Evolutionary conservation across 2,329 filamentous ascomycete genomes (phyloP).

Genomic region (Aspergillus sp.): DNA sequence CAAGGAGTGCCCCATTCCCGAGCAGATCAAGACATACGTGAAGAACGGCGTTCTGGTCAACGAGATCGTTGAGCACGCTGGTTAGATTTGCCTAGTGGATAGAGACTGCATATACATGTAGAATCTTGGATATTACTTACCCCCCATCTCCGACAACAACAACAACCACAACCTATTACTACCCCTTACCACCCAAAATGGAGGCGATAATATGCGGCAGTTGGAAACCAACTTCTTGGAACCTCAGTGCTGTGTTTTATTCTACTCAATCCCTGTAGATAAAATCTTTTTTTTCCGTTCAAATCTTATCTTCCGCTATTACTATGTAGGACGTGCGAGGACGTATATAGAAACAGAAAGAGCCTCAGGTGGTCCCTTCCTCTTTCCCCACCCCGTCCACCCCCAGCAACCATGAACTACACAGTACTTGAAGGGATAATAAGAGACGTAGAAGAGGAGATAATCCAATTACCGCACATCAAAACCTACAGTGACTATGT

Average conservation of each 20-base stretch:
- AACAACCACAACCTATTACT: neutral
- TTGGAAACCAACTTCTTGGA: neutral
- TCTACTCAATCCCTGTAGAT: neutral
- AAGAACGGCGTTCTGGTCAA: constrained; percentile 77
- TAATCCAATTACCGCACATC: too few relatives aligned
- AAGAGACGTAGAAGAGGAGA: too few relatives aligned
- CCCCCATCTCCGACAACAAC: too few relatives aligned
- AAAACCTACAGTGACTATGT: too few relatives aligned
- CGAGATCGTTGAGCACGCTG: constrained; percentile 94
- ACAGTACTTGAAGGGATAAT: too few relatives aligned
- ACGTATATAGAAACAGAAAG: neutral
- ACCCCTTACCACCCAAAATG: neutral
- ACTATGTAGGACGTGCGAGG: neutral
- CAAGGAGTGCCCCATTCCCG: constrained; percentile 81
- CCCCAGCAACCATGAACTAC: too few relatives aligned
- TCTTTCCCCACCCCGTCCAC: too few relatives aligned
- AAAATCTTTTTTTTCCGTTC: neutral
- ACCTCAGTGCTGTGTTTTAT: neutral
- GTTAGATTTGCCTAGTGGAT: constrained; percentile 50
- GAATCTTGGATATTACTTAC: neutral
- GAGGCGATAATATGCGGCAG: neutral
- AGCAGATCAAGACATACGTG: constrained; percentile 82
- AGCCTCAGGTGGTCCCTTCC: too few relatives aligned
- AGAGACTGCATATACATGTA: neutral
- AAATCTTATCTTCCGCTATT: neutral